These are phyloP conservation scores for Digitaria exilis DNA, from an alignment of 202 grass and related monocot genomes.

Conservation along the genomic window DNA sequence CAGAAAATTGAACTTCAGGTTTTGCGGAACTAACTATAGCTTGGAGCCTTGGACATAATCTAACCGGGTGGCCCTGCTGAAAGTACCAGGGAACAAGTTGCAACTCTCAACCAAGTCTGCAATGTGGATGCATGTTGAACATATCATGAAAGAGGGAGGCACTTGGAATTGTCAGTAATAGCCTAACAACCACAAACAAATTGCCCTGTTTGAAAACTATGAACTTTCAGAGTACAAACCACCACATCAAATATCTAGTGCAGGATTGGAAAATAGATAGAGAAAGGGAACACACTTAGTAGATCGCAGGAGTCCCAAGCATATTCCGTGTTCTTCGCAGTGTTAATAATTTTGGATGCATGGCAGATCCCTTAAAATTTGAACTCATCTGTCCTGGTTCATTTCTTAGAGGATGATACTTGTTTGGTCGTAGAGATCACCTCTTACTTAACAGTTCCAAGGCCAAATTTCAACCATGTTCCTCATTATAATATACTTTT, in stretches of 20 bases:
- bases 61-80: not conserved
- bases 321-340: not conserved
- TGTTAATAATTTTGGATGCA: not conserved
- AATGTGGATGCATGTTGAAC: not conserved
- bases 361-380: conserved; percentile 15
- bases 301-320: not conserved
- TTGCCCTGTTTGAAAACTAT: not conserved
- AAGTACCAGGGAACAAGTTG: not conserved
- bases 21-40: not conserved
- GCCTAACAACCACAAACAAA: not conserved
- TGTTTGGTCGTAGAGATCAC: not conserved
- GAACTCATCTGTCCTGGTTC: not conserved
- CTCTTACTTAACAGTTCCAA: not conserved
- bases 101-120: not conserved
- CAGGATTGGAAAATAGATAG: not conserved
- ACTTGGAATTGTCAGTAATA: not conserved
- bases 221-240: not conserved
- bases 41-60: not conserved
- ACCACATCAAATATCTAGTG: not conserved
- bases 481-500: not conserved
- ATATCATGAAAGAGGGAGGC: not conserved
- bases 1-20: not conserved
- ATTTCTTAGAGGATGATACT: not conserved
- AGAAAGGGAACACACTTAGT: not conserved
- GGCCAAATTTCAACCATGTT: not conserved